These are phyloP conservation scores for Ophiocordyceps polyrhachis-furcata DNA, from an alignment of 2,329 filamentous ascomycete genomes.

Conservation along the genomic window DNA sequence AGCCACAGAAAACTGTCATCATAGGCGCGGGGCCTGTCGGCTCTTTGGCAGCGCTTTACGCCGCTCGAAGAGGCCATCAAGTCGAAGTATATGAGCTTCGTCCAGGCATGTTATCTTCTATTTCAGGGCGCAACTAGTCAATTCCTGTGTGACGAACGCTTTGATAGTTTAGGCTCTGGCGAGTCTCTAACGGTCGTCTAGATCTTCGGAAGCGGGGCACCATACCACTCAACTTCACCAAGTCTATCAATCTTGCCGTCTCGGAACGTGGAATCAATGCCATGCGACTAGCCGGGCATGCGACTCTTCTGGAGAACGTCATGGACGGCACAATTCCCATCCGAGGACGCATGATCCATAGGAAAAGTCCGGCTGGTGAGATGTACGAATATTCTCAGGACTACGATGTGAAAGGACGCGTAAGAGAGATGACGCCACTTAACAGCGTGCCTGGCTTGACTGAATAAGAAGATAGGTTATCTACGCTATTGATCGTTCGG, in stretches of 20 bases:
- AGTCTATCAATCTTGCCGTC: constrained; percentile 93
- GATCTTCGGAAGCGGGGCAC: constrained; percentile 74
- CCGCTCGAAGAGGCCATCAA: constrained; percentile 68
- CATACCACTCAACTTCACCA: constrained; percentile 81
- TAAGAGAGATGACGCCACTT: constrained; percentile 24
- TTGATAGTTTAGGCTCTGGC: background rate
- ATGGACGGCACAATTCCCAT: constrained; percentile 73
- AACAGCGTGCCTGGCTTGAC: background rate
- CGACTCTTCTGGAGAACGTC: constrained; percentile 53
- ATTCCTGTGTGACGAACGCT: background rate
- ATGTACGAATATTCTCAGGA: constrained; percentile 69
- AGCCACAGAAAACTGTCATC: constrained; percentile 50
- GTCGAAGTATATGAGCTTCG: constrained; percentile 91
- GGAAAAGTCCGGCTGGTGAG: constrained; percentile 40
- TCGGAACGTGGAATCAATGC: constrained; percentile 89
- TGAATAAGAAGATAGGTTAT: constrained; percentile 38
- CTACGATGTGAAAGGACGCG: constrained; percentile 77
- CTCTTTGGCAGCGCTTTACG: constrained; percentile 79
- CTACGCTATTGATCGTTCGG: constrained; percentile 67
- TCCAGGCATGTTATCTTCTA: constrained; percentile 44
- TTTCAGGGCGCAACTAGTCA: background rate
- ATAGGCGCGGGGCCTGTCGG: constrained; percentile 90
- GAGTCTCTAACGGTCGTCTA: constrained; percentile 16
- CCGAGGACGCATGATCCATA: constrained; percentile 92
- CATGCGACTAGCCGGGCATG: constrained; percentile 49